Base-by-base conservation (phyloP, 805 yeast genomes). In the Wilhelminamyces savonicus region DNA sequence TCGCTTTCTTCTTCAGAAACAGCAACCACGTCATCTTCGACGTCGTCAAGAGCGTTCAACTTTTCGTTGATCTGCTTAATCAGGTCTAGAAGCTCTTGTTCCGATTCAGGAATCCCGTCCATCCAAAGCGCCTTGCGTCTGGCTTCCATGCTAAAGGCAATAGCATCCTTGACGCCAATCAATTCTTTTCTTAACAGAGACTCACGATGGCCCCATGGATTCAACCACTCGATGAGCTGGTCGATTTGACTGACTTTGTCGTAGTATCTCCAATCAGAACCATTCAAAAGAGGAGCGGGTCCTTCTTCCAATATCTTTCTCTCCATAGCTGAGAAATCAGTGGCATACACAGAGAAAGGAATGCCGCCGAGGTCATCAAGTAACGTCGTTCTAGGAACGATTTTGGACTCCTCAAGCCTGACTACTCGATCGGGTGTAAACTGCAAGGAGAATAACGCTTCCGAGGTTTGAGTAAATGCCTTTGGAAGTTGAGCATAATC, bases 171-270 rank as follows among this genome's bases (percentile, higher is more conserved):
- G 15, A 76, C 65, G 3, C 57, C 53, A 6, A 56, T 48, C 24
- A 84, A 50, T 43, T 82, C 94, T 41, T 78, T 80, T 23, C 74
- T 59, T 27, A 88, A 63, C 21, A 59, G 65, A 12, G 76, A 66
- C 47, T 87, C 97, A 26, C 94, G 60, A 29, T 59, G 62, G 3
- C 96, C 96, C 70, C 79, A 75, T 4, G 74, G 76, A 41, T 81
- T 78, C 28, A 87, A 59, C 85, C 90, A 81, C n/a, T 56, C 50
- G 7, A 78, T 34, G 16, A 88, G 48, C 10, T 49, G 49, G 2
- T 71, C 73, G 19, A 86, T 52, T 23, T 81, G 79, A n/a, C 67
- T 71, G 0, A 69, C 62, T 2, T 49, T 58, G 40, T 86, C 94
- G 40, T 76, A 72, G 42, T 54, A 83, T 31, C 80, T 71, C 97